Evolutionary conservation across 768 basidiomycete genomes (phyloP), one percentile per base, ranked within the genome.

Genomic region (Tylopilus felleus): DNA sequence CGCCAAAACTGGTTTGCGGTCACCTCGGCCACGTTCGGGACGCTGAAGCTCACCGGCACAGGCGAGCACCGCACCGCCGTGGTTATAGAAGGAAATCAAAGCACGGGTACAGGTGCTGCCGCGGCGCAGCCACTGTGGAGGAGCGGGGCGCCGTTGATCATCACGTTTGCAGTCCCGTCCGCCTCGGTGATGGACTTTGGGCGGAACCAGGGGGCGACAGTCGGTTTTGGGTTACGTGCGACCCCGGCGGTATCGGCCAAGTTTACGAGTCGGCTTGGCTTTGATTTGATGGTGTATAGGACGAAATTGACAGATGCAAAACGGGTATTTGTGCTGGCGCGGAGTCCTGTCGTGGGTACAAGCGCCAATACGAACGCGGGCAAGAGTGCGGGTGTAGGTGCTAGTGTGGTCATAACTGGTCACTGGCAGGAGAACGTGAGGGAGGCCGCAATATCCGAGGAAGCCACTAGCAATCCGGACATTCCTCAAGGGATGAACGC

Each of bases 11-110:
- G 44, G 51, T 67, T 70, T 25, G 62, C 59, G 2, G 59, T 53
- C 40, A 65, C 56, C 35, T 54, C 50, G 2, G 61, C 61, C 8
- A 57, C 61, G 14, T 59, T 65, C n/a, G 68, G 68, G 16, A 55
- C 49, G 12, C 23, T 68, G 13, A 36, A 21, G 17, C 27, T 61
- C 36, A 57, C 53, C 5, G 67, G 68, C 2, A 49, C 17, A 4
- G 65, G 65, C 7, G 57, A 63, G 31, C n/a, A 51, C 47, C 56
- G 59, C 14, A 54, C 22, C 3, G 67, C 38, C 1, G 16, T 53
- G 4, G 25, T 67, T 19, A 8, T 41, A 12, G 51, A 59, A 21
- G 60, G 54, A 6, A 33, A 8, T 1, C 27, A 25, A 14, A 45
- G 33, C 8, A 10, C 12, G 9, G 8, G 16, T 36, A 29, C 25